Percentiles rank a stretch among this genome's conserved stretches.
Evolutionary conservation across 805 yeast species (phyloP).

Genomic region (Lachancea fermentati): DNA sequence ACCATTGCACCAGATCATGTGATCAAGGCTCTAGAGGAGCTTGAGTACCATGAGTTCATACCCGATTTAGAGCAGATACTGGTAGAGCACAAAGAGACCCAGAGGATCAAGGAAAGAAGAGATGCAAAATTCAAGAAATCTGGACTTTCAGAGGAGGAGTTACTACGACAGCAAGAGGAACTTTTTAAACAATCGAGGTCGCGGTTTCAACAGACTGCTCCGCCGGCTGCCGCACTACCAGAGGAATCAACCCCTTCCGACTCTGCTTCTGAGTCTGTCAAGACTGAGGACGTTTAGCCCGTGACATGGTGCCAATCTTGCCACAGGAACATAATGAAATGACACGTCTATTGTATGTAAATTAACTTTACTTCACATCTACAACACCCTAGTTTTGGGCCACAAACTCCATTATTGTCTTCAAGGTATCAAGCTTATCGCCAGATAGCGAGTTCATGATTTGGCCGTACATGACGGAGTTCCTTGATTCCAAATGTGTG

Average conservation of each 20-base stretch:
- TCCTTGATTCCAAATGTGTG: constrained; percentile 39
- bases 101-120: constrained; percentile 84
- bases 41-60: constrained; percentile 82
- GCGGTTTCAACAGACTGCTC: constrained; percentile 40
- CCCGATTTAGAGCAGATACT: constrained; percentile 75
- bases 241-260: neutral
- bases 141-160: constrained; percentile 88
- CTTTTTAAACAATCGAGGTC: constrained; percentile 75
- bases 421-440: constrained; percentile 28
- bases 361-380: neutral
- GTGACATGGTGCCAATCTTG: neutral
- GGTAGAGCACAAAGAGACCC: constrained; percentile 80
- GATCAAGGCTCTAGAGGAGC: constrained; percentile 75
- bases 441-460: constrained; percentile 26
- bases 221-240: constrained; percentile 1
- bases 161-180: constrained; percentile 87
- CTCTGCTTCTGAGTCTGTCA: constrained; percentile 9
- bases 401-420: constrained; percentile 31
- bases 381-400: constrained; percentile 16
- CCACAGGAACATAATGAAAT: neutral
- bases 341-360: neutral
- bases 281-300: constrained; percentile 13
- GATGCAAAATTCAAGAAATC: constrained; percentile 90
- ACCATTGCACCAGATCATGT: constrained; percentile 97
- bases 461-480: constrained; percentile 41